Conservation (phyloP, 345 rosid species). For the Corchorus olitorius region DNA sequence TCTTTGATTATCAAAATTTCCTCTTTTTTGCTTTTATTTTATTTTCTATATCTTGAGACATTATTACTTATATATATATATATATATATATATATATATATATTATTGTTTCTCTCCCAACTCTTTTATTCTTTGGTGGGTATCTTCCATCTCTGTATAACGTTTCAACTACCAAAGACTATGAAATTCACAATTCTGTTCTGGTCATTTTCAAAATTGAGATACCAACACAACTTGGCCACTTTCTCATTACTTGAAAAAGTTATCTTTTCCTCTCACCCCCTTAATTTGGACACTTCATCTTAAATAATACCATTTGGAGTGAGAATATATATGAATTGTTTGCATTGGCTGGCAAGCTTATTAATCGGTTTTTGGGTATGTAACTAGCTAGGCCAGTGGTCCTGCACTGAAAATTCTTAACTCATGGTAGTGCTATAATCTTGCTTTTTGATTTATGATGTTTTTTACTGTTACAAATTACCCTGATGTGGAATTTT, state of each 20-base stretch:
- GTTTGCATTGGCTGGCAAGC: neutral
- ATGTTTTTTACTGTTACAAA: too few relatives aligned
- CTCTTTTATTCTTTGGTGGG: neutral
- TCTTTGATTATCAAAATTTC: neutral
- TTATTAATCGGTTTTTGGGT: neutral
- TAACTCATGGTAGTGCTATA: too few relatives aligned
- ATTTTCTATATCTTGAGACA: neutral
- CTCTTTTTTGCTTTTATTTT: neutral
- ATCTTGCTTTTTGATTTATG: too few relatives aligned
- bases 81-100: too few relatives aligned
- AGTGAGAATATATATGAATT: neutral
- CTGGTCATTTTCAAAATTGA: constrained; percentile 24
- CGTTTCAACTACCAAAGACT: constrained; percentile 24
- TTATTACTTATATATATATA: neutral
- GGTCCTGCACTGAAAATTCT: too few relatives aligned
- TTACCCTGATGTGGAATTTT: too few relatives aligned
- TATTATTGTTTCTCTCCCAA: neutral
- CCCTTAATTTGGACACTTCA: constrained; percentile 31
- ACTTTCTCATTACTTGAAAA: constrained; percentile 24
- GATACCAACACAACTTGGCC: constrained; percentile 20
- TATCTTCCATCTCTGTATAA: neutral
- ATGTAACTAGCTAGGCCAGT: neutral
- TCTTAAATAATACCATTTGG: constrained; percentile 16
- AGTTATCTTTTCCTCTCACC: constrained; percentile 17
- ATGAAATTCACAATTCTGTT: constrained; percentile 6